These are phyloP conservation scores for Syzygium malaccense DNA, from an alignment of 441 rosid species.

Conservation along the genomic window DNA sequence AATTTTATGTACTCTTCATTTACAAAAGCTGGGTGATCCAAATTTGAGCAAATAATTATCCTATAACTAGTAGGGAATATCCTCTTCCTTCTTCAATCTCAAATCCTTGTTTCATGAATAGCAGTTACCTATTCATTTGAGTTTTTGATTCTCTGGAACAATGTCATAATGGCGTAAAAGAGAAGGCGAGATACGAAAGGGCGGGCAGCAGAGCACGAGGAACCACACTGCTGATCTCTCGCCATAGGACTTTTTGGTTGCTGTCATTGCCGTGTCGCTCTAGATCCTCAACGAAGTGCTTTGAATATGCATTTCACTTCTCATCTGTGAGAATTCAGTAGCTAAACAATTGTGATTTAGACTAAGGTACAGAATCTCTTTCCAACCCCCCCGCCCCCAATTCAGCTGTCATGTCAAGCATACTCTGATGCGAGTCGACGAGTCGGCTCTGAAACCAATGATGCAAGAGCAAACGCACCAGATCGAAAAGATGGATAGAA, in stretches of 20 bases:
- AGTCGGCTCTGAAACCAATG: neutral
- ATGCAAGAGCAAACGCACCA: neutral
- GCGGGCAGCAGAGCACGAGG: neutral
- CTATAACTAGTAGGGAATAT: neutral
- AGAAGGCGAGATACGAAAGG: neutral
- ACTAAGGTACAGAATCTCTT: neutral
- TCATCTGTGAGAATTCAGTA: neutral
- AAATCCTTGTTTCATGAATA: neutral
- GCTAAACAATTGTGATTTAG: neutral
- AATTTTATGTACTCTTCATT: neutral
- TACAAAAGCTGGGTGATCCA: neutral
- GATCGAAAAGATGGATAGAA: neutral
- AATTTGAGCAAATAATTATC: neutral
- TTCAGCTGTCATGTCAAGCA: neutral
- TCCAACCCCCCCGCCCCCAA: neutral
- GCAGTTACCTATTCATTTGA: neutral
- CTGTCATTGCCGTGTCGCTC: neutral
- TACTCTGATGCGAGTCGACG: neutral
- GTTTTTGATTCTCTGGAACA: neutral
- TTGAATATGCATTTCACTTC: neutral
- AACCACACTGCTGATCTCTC: neutral
- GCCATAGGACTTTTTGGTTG: neutral
- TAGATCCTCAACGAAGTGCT: neutral
- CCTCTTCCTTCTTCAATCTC: neutral
- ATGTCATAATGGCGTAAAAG: neutral